Evolutionary conservation across 2,329 filamentous ascomycete genomes (phyloP), one percentile per base, ranked within the genome.

Genomic region (Myriosclerotinia scirpicola): DNA sequence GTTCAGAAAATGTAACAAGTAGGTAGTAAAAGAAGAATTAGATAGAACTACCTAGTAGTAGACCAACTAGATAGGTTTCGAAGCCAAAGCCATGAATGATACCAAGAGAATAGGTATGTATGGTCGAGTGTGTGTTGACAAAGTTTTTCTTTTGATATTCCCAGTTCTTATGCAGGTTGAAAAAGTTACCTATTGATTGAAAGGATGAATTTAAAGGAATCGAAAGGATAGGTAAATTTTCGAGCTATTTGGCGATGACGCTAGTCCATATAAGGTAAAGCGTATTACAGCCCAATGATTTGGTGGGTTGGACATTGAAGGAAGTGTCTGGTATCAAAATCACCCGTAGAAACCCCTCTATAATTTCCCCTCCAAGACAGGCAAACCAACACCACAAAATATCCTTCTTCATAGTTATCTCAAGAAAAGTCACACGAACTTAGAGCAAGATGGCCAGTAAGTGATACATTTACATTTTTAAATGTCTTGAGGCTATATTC

Each of bases 371-470:
- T 61, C 56, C 55, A 62, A 62, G 22, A 30, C 46, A 34, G 46
- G 56, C 53, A 66, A 42, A 52, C 26, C 63, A 66, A 54, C 48
- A 66, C 38, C 50, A 46, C 62, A 65, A 65, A 50, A 65, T 30
- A 65, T 40, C 20, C 22, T 58, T 65, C 59, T 42, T 26, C 4
- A 48, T 20, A 42, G 7, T 42, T 48, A 48, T 50, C 30, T 12
- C 34, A 30, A 7, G 26, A 48, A 65, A 58, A 58, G 22, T 30
- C 48, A 26, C 59, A 60, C 26, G 54, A 22, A 38, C 14, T 22
- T 62, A 36, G 26, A 59, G 65, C 74, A 76, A 73, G 53, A 76
- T 76, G 75, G 69, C 74, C 56, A 71, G 75, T 76, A 73, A 66
- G 75, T 73, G 46, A 53, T 17, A 17, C 15, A 3, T 60, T 36